A percentile compares a stretch with the other conserved stretches of the same genome.
Conservation (phyloP, 2,329 filamentous ascomycete species). For the Thelonectria rubi region DNA sequence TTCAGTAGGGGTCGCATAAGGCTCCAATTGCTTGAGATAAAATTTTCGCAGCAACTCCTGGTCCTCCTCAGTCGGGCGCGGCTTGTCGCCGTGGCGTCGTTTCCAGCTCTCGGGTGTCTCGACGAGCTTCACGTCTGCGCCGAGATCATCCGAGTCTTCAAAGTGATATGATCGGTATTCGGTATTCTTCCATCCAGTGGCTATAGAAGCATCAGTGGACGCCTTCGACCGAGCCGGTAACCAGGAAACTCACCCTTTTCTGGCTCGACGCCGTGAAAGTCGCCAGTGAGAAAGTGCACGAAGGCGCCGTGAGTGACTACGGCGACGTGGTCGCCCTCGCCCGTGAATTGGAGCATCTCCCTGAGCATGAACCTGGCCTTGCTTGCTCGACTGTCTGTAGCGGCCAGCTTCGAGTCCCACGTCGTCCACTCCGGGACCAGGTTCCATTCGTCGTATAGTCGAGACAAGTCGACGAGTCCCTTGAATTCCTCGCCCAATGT, state of each 20-base stretch:
- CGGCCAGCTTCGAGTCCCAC: background rate
- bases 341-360: slow-evolving; percentile 5
- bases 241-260: background rate
- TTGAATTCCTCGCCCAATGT: slow-evolving; percentile 12
- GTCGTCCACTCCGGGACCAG: slow-evolving; percentile 7
- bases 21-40: slow-evolving; percentile 4
- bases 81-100: background rate
- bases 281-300: slow-evolving; percentile 19
- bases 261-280: slow-evolving; percentile 16
- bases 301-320: slow-evolving; percentile 23
- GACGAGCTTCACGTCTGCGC: background rate
- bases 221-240: background rate
- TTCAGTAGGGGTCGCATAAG: background rate
- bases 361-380: slow-evolving; percentile 10
- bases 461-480: slow-evolving; percentile 5
- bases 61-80: slow-evolving; percentile 8
- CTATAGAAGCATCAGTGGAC: background rate
- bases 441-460: slow-evolving; percentile 18
- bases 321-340: slow-evolving; percentile 12
- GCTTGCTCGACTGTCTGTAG: background rate
- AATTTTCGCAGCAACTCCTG: slow-evolving; percentile 6
- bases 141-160: background rate
- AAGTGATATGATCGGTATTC: slow-evolving; percentile 16
- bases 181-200: slow-evolving; percentile 17
- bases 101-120: slow-evolving; percentile 20